Conservation (phyloP, 2,329 filamentous ascomycete species). For the Aureobasidium sp. region DNA sequence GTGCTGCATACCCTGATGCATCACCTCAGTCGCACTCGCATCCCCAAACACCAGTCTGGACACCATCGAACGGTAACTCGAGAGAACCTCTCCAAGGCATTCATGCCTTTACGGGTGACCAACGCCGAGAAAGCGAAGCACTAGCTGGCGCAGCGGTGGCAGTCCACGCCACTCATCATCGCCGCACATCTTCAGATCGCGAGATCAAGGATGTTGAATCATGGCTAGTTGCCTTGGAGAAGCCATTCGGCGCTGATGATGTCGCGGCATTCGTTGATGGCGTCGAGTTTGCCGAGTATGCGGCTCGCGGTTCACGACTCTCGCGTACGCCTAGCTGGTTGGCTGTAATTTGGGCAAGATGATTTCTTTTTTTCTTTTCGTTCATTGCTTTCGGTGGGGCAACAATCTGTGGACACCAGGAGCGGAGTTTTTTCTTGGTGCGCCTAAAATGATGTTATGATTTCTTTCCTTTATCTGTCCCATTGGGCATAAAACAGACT, state of each 20-base stretch:
- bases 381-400: neutral
- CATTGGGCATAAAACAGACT: neutral
- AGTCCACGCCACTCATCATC: neutral
- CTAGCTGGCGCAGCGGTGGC: slow-evolving; percentile 12
- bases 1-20: slow-evolving; percentile 5
- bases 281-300: slow-evolving; percentile 28
- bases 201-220: slow-evolving; percentile 25
- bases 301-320: slow-evolving; percentile 10
- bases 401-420: neutral
- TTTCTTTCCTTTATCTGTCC: neutral
- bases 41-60: slow-evolving; percentile 7
- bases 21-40: slow-evolving; percentile 7
- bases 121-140: slow-evolving; percentile 12
- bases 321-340: neutral
- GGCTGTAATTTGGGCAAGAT: neutral
- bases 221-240: slow-evolving; percentile 31
- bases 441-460: neutral
- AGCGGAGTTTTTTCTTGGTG: neutral
- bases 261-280: slow-evolving; percentile 34
- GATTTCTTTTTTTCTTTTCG: too few species aligned
- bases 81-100: slow-evolving; percentile 24
- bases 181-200: slow-evolving; percentile 16
- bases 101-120: slow-evolving; percentile 40
- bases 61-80: neutral
- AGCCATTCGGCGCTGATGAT: slow-evolving; percentile 32